These are phyloP conservation scores for Melaleuca quinquenervia DNA, from an alignment of 345 rosid species.

Conservation along the genomic window DNA sequence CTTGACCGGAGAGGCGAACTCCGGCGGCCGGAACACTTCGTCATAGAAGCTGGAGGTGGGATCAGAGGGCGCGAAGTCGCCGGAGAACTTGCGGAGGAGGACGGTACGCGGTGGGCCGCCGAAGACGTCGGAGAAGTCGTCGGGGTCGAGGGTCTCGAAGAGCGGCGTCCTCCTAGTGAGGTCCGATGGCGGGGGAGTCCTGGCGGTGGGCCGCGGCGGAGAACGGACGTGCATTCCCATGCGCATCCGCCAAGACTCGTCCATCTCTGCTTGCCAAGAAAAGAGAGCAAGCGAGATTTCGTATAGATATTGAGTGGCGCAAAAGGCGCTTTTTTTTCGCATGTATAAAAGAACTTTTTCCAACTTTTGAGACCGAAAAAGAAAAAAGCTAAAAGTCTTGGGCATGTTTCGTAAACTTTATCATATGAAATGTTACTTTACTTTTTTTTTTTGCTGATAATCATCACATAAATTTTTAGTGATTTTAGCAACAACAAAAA, in stretches of 20 bases:
- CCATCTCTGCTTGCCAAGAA: conserved; percentile 26
- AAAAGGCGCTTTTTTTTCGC: not conserved
- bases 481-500: not conserved
- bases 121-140: conserved; percentile 78
- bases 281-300: not conserved
- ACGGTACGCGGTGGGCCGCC: conserved; percentile 86
- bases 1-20: conserved; percentile 11
- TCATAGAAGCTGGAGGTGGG: conserved; percentile 37
- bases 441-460: not conserved
- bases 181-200: not conserved
- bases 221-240: conserved; percentile 47
- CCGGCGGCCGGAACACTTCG: conserved; percentile 54
- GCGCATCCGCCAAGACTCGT: conserved; percentile 73
- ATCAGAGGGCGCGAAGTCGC: conserved; percentile 24
- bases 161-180: not conserved
- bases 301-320: not conserved
- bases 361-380: not conserved
- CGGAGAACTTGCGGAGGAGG: conserved; percentile 49
- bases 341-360: not conserved
- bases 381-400: not conserved
- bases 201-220: conserved; percentile 33
- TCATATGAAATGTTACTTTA: not conserved
- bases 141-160: conserved; percentile 17
- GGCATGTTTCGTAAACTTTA: not conserved
- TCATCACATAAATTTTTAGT: not conserved